Evolutionary conservation across 129 eudicot genomes (phyloP).

Genomic region (Escallonia herrerae): DNA sequence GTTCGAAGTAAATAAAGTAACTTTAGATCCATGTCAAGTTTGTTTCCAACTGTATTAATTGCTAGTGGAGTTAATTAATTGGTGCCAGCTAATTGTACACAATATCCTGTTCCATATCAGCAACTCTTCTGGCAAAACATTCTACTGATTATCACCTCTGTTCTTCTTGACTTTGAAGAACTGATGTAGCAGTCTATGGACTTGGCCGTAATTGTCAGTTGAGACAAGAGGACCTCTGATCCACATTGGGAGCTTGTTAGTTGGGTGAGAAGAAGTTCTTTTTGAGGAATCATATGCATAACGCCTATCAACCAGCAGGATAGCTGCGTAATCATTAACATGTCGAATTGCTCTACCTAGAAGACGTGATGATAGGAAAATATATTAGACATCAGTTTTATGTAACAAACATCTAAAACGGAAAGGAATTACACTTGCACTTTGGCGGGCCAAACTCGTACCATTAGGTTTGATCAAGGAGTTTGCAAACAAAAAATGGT

Average conservation of each 20-base stretch:
- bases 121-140: background rate
- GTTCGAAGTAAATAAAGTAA: too few relatives aligned
- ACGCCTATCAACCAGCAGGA: conserved; percentile 82
- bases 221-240: conserved; percentile 57
- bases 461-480: background rate
- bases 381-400: background rate
- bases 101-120: background rate
- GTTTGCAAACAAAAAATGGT: background rate
- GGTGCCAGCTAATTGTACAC: too few relatives aligned
- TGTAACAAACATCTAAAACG: background rate
- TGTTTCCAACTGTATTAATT: too few relatives aligned
- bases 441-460: background rate
- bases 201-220: conserved; percentile 60
- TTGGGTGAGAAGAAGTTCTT: conserved; percentile 48
- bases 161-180: conserved; percentile 72
- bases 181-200: conserved; percentile 66
- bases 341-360: conserved; percentile 97
- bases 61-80: too few relatives aligned
- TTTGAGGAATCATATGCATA: conserved; percentile 48
- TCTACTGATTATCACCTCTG: conserved; percentile 13
- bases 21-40: too few relatives aligned
- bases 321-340: conserved; percentile 82
- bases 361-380: conserved; percentile 5
- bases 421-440: background rate
- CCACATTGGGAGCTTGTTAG: conserved; percentile 84